Evolutionary conservation across 2,329 filamentous ascomycete genomes (phyloP).

Genomic region (Diaporthe ilicicola): DNA sequence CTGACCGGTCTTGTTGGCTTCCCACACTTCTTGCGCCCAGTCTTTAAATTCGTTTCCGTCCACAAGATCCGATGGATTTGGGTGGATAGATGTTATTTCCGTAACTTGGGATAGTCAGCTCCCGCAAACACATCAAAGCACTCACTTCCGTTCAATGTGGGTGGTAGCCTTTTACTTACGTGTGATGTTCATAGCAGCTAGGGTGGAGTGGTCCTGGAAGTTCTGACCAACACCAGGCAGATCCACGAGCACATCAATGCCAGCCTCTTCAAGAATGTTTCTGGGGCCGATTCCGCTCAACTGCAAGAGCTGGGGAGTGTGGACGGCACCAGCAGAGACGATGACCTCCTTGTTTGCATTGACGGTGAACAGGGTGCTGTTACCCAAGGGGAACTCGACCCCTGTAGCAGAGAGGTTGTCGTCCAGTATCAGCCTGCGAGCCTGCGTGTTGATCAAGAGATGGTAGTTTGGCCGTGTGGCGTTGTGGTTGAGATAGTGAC

Average conservation of each 20-base stretch:
- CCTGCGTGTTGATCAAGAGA: conserved; percentile 42
- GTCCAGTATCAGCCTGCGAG: conserved; percentile 38
- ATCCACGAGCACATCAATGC: conserved; percentile 51
- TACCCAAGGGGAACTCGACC: conserved; percentile 41
- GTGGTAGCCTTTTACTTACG: conserved; percentile 35
- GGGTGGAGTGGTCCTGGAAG: conserved; percentile 56
- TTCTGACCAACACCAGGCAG: conserved; percentile 58
- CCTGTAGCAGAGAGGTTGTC: conserved; percentile 41
- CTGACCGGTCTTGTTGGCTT: conserved; percentile 38
- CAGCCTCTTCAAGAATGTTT: conserved; percentile 51
- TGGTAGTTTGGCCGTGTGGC: conserved; percentile 42
- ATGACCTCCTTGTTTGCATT: conserved; percentile 51
- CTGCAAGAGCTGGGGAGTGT: conserved; percentile 49
- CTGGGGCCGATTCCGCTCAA: conserved; percentile 49
- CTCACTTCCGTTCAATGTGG: background rate
- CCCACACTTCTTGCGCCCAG: conserved; percentile 42
- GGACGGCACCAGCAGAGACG: conserved; percentile 51
- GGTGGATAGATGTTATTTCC: conserved; percentile 34
- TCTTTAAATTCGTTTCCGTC: conserved; percentile 35
- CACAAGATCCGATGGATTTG: conserved; percentile 41
- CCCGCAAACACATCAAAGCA: background rate
- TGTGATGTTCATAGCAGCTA: conserved; percentile 39
- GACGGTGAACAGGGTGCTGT: conserved; percentile 33
- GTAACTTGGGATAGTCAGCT: background rate
- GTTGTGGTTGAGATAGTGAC: conserved; percentile 43